Base-by-base conservation (phyloP, 2,329 filamentous ascomycete species). In the Alternaria brassicicola region DNA sequence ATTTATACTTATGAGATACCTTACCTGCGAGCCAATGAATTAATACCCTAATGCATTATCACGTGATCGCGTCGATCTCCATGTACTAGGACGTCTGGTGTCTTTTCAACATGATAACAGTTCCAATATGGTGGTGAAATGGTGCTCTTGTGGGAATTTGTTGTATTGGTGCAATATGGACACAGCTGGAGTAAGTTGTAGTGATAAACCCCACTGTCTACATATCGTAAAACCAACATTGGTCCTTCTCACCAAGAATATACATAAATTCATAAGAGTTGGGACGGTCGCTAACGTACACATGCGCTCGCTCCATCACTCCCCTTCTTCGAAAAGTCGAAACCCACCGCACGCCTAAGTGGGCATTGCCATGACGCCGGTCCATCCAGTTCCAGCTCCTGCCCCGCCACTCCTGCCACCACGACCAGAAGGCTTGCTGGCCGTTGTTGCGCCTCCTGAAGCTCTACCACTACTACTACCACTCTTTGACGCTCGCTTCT, bases 351-450 rank as follows among this genome's bases (percentile, higher is more conserved):
- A 33, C 30, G n/a, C 23, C 66, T 52, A 72, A 10, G 70, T 73
- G 21, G 71, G 71, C 71, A 74, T 74, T 23, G 66, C 65, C 61
- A 70, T 67, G 31, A 74, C 68, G 12, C 46, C 41, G 15, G 61
- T 48, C 67, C 66, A 68, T 51, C 30, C 57, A 38, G 48, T 17
- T 23, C 48, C 8, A n/a, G 46, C 13, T 19, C 55, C 54, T 50
- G 48, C 8, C 12, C 54, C 54, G 46, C 63, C 63, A 4, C 61
- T 50, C 26, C 56, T 54, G 4, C 64, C 54, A 43, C 56, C 58
- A 39, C 61, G 62, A 12, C 45, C 46, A 30, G 55, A 33, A 38
- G 57, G 21, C 39, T 54, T 67, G 21, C 52, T 68, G 15, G 51
- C 50, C 5, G 55, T 39, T 10, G 52, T 31, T 30, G 50, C 45